A percentile compares a stretch with the other conserved stretches of the same genome.
Evolutionary conservation across 1,284 basidiomycete genomes (phyloP).

Genomic region (Ustilago trichophora): DNA sequence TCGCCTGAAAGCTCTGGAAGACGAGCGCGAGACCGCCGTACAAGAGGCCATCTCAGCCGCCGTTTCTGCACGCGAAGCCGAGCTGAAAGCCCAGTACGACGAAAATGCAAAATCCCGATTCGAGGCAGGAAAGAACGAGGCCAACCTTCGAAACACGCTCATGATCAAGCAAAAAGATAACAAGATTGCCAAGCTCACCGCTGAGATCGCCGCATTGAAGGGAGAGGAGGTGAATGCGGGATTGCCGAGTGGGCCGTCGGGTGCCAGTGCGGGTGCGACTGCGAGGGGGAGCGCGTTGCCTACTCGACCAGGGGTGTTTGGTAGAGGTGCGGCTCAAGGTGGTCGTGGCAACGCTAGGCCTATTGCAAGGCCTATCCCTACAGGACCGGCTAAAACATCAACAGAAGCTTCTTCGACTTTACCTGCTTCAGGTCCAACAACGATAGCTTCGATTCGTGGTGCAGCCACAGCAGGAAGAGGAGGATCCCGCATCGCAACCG

Average conservation of each 20-base stretch:
- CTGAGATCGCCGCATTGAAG: conserved; percentile 60
- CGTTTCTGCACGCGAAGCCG: conserved; percentile 53
- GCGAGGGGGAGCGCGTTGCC: conserved; percentile 2
- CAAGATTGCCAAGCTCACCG: conserved; percentile 59
- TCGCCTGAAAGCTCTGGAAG: conserved; percentile 44
- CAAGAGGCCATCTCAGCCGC: conserved; percentile 50
- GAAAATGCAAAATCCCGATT: conserved; percentile 56
- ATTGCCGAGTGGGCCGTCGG: conserved; percentile 5
- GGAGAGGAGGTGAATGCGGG: conserved; percentile 26
- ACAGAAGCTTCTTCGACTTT: too few species aligned
- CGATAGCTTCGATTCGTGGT: conserved; percentile 42
- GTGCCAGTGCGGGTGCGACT: background rate
- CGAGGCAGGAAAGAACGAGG: conserved; percentile 64
- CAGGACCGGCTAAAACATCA: too few species aligned
- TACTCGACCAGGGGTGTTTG: conserved; percentile 35
- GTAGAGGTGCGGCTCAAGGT: conserved; percentile 35
- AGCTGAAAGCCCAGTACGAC: conserved; percentile 57
- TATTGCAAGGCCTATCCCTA: conserved; percentile 20
- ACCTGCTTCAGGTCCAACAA: conserved; percentile 11
- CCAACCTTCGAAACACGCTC: conserved; percentile 62
- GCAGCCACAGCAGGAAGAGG: conserved; percentile 35
- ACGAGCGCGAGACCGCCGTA: conserved; percentile 40
- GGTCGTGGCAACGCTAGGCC: conserved; percentile 12
- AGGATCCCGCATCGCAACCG: conserved; percentile 21
- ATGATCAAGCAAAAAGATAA: conserved; percentile 64